Percentiles rank a stretch among this genome's conserved stretches.
Conservation (phyloP, 2,329 filamentous ascomycete genomes). For the Claviceps arundinis region DNA sequence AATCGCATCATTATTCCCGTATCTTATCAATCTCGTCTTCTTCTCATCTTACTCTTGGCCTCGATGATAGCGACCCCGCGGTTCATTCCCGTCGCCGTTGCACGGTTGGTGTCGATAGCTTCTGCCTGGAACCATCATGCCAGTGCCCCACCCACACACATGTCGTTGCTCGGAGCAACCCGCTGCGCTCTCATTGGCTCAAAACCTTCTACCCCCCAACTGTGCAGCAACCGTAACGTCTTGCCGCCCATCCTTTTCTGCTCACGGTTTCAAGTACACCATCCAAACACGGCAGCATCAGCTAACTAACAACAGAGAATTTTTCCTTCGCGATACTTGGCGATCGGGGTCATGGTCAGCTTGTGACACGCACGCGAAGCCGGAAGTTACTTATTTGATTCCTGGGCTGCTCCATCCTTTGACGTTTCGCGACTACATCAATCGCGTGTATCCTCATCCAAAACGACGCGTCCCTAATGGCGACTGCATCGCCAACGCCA, state of each 20-base stretch:
- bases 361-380: slow-evolving; percentile 24
- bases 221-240: slow-evolving; percentile 4
- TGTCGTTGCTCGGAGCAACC: slow-evolving; percentile 20
- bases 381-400: not conserved
- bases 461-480: slow-evolving; percentile 24
- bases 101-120: not conserved
- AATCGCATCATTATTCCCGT: too few relatives aligned
- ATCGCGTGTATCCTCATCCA: not conserved
- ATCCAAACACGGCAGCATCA: slow-evolving; percentile 21
- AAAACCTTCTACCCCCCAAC: slow-evolving; percentile 14
- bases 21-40: not conserved
- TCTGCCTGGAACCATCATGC: not conserved
- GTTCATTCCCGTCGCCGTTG: not conserved
- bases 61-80: not conserved
- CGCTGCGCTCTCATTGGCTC: slow-evolving; percentile 17
- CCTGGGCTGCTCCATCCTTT: slow-evolving; percentile 11
- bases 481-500: slow-evolving; percentile 42
- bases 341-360: slow-evolving; percentile 23
- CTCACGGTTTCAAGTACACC: slow-evolving; percentile 7
- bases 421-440: slow-evolving; percentile 1
- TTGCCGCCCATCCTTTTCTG: slow-evolving; percentile 4
- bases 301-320: slow-evolving; percentile 7
- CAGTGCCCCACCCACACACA: not conserved
- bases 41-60: too few relatives aligned
- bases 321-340: slow-evolving; percentile 12